Base-by-base conservation (phyloP, 306 rosid species). In the Chamaecrista fasciculata region DNA sequence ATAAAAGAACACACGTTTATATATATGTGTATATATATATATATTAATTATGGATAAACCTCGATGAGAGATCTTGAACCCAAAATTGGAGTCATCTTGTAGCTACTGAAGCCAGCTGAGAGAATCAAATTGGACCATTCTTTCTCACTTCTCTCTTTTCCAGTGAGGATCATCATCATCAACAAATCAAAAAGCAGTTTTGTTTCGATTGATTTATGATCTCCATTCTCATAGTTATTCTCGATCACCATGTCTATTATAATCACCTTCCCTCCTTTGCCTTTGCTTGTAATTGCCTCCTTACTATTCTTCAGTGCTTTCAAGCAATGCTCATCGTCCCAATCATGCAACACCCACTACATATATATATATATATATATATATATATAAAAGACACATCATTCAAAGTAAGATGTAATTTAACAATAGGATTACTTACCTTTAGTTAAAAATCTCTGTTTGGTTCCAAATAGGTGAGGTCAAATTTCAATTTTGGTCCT, bases 321-420 rank as follows among this genome's bases (percentile, higher is more conserved):
- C 34, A 76, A 26, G 11, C 91, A 78, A 8, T 76, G 73, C 14
- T 80, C 85, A 15, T 86, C 86, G 0, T 21, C 76, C 91, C 91
- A 86, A 26, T 78, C 80, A 16, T 86, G 91, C 49, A 83, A 31
- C 56, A 78, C 64, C 68, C 77, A 76, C 86, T 86, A 48, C 50
- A 14, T 53, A 1, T n/a, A n/a, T n/a, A n/a, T n/a, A n/a, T n/a
- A n/a, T n/a, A n/a, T n/a, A n/a, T n/a, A n/a, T n/a, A n/a, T n/a
- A n/a, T n/a, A n/a, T n/a, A n/a, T n/a, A n/a, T n/a, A n/a, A n/a
- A n/a, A n/a, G n/a, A n/a, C n/a, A n/a, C n/a, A n/a, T 3, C 28
- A 67, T 23, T n/a, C 33, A 33, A 25, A 8, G 33, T 11, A 4
- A 2, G n/a, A n/a, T n/a, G n/a, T 2, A 24, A 52, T n/a, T n/a